Evolutionary conservation across 164 flowering plant genomes (phyloP).

Genomic region (Kingdonia uniflora): DNA sequence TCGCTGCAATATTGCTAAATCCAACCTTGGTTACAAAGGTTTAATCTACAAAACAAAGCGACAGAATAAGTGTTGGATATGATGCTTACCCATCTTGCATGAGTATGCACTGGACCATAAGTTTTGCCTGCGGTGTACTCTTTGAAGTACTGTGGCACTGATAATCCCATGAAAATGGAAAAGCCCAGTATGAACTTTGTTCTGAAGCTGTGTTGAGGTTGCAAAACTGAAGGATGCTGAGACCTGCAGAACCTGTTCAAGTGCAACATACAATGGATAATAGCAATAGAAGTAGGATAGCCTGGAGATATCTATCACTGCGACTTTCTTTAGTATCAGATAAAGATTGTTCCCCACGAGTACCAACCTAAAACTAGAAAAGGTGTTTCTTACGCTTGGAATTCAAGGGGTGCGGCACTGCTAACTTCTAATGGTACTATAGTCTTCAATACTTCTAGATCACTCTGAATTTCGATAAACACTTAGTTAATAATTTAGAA

Average conservation of each 20-base stretch:
- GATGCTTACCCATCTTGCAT: conserved; percentile 74
- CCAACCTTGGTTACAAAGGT: no score
- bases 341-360: no score
- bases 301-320: no score
- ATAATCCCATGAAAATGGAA: conserved; percentile 85
- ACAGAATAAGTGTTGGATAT: not conserved
- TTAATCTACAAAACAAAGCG: not conserved
- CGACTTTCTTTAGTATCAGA: no score
- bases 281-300: not conserved
- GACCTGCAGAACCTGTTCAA: conserved; percentile 65
- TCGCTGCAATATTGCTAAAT: no score
- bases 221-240: conserved; percentile 93
- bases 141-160: conserved; percentile 92
- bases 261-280: not conserved
- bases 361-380: no score
- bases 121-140: conserved; percentile 66
- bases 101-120: conserved; percentile 84
- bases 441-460: no score
- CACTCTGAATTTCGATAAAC: not conserved
- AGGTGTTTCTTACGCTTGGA: no score
- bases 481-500: not conserved
- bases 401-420: no score
- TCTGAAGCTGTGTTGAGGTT: conserved; percentile 90
- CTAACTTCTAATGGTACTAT: no score
- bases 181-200: conserved; percentile 85